A percentile compares a stretch with the other conserved stretches of the same genome.
Conservation (phyloP, 2,329 filamentous ascomycete species). For the Sporothrix inflata region DNA sequence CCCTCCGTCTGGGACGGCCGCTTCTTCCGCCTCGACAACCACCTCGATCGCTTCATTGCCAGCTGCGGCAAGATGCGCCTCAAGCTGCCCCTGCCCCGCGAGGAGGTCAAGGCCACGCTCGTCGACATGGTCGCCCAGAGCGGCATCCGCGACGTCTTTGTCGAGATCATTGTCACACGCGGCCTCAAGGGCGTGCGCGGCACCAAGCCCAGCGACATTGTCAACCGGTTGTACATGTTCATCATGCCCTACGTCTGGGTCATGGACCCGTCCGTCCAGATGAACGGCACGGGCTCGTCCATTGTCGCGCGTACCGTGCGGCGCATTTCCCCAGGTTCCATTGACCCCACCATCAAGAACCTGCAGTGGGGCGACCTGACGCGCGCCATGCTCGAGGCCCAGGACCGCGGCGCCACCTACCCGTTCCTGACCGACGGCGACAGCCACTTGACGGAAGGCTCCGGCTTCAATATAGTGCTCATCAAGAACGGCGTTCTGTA, state of each 20-base stretch:
- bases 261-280: slow-evolving; percentile 51
- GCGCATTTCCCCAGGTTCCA: slow-evolving; percentile 47
- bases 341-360: slow-evolving; percentile 58
- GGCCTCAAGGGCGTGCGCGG: slow-evolving; percentile 49
- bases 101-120: slow-evolving; percentile 46
- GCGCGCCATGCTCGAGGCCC: slow-evolving; percentile 49
- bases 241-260: slow-evolving; percentile 55
- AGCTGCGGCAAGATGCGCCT: slow-evolving; percentile 53
- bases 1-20: slow-evolving; percentile 56
- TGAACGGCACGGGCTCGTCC: slow-evolving; percentile 48
- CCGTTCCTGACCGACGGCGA: slow-evolving; percentile 57
- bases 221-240: slow-evolving; percentile 53
- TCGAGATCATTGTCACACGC: slow-evolving; percentile 55
- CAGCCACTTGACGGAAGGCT: slow-evolving; percentile 53
- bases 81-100: slow-evolving; percentile 45
- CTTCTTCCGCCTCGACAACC: slow-evolving; percentile 56
- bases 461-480: slow-evolving; percentile 47
- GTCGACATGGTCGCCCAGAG: slow-evolving; percentile 51
- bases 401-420: slow-evolving; percentile 51
- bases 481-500: slow-evolving; percentile 51
- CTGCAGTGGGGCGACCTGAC: slow-evolving; percentile 55
- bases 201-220: slow-evolving; percentile 41
- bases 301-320: slow-evolving; percentile 38
- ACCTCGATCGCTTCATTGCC: slow-evolving; percentile 48
- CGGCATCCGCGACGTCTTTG: slow-evolving; percentile 54